Evolutionary conservation across 257 asterid genomes (phyloP).

Genomic region (Lavandula angustifolia): DNA sequence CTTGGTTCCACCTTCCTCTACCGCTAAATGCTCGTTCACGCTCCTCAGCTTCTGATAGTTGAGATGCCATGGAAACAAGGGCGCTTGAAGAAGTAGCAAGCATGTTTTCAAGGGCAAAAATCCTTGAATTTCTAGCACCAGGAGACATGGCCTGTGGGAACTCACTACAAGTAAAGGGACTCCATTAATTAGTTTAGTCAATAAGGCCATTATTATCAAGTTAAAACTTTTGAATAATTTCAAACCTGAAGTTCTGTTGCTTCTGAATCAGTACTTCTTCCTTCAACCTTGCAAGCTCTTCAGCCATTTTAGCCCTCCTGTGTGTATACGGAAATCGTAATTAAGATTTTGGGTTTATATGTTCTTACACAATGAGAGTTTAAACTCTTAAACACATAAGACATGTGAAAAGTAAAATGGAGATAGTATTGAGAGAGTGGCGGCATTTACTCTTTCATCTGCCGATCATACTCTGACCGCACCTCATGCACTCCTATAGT

Average conservation of each 20-base stretch:
- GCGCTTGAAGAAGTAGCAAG: constrained; percentile 88
- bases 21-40: constrained; percentile 94
- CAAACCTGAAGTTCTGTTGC: constrained; percentile 69
- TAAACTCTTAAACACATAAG: background rate
- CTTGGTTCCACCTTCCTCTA: constrained; percentile 94
- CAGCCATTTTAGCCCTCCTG: constrained; percentile 93
- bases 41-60: constrained; percentile 96
- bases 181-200: background rate
- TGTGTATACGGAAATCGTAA: constrained; percentile 11
- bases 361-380: background rate
- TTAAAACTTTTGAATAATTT: constrained; percentile 21
- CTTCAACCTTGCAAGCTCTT: constrained; percentile 78
- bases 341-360: background rate
- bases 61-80: constrained; percentile 95
- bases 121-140: constrained; percentile 91
- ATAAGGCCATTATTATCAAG: constrained; percentile 7
- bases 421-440: constrained; percentile 4
- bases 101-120: constrained; percentile 93
- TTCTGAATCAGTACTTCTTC: constrained; percentile 64
- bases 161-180: constrained; percentile 45
- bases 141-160: constrained; percentile 79
- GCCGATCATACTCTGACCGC: constrained; percentile 89
- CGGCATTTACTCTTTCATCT: constrained; percentile 78
- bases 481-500: constrained; percentile 92
- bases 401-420: background rate